Evolutionary conservation across 352 stramenopile species (phyloP), one percentile per base, ranked within the genome.

Genomic region (Elongisporangium prolatum): DNA sequence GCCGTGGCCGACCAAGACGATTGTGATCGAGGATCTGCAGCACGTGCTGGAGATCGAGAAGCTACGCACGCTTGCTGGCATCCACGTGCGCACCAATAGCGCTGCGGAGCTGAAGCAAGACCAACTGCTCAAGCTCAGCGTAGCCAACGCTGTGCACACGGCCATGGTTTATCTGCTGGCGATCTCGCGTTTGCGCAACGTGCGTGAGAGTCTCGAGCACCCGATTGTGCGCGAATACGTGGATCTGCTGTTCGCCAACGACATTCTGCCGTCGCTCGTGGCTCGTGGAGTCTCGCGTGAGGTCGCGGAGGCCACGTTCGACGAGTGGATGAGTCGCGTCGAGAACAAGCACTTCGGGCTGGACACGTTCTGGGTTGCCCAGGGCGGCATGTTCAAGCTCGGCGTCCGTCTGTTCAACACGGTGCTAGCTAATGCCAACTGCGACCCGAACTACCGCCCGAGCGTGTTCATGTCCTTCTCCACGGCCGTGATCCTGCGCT

Each of bases 111-210:
- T 97, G 9, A 69, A 87, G 21, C 34, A 75, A 11, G 91, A 98
- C 60, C 83, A 97, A 61, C 58, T 83, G n/a, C 72, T 98, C 10
- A 98, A 98, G 70, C 72, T 98, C 9, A 69, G 78, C 20, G 69
- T 98, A 16, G 91, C 86, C 48, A 98, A 98, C 68, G 91, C 83
- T 0, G 96, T 92, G 21, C 82, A 98, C 72, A 96, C 91, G 8
- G 90, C 94, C 0, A 83, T 97, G 57, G 91, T 96, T 20, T 91
- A 98, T 60, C 37, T 81, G 49, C 48, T 93, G 48, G 79, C 80
- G 6, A 62, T 95, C 8, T 63, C 65, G 13, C 74, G 81, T 38
- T 37, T 68, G 38, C 63, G 61, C 21, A 75, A 67, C 21, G 82
- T 75, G n/a, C 59, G 58, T 9, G 57, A 71, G 5, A 54, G 68